Evolutionary conservation across 257 asterid species (phyloP).

Genomic region (Anisodus acutangulus): DNA sequence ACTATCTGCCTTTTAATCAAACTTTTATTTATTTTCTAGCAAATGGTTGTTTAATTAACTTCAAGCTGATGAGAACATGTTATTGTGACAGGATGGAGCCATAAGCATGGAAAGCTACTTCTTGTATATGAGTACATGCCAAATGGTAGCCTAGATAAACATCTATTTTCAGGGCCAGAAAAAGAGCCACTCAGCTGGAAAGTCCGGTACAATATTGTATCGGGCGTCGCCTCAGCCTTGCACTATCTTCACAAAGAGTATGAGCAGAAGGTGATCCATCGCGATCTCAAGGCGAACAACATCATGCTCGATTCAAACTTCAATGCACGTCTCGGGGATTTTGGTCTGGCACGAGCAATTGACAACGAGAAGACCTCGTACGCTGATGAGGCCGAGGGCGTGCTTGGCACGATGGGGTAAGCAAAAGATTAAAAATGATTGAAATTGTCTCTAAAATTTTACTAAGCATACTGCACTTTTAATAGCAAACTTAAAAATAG

Average conservation of each 20-base stretch:
- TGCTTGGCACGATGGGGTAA: constrained; percentile 45
- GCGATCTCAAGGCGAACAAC: constrained; percentile 53
- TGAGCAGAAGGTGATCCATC: constrained; percentile 48
- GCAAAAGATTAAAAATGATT: too few species aligned
- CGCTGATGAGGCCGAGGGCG: constrained; percentile 45
- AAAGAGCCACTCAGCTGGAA: constrained; percentile 39
- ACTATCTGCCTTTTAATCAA: background rate
- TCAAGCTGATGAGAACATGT: background rate
- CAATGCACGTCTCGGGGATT: constrained; percentile 54
- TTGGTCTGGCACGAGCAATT: constrained; percentile 51
- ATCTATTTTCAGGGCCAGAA: constrained; percentile 35
- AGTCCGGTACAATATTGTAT: constrained; percentile 35
- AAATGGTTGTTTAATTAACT: background rate
- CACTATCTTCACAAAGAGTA: constrained; percentile 51
- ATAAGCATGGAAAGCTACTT: constrained; percentile 43
- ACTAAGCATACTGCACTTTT: too few species aligned
- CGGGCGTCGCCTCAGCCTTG: constrained; percentile 45
- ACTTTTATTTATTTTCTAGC: background rate
- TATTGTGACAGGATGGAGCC: constrained; percentile 49
- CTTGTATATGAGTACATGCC: constrained; percentile 53
- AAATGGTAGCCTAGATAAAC: constrained; percentile 49
- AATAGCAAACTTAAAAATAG: too few species aligned
- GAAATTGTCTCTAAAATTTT: too few species aligned
- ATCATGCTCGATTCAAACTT: constrained; percentile 52
- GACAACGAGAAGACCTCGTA: constrained; percentile 47